phyloP scores from a whole-genome alignment of 2,329 filamentous ascomycete genomes.

The Penicillium paneum region DNA sequence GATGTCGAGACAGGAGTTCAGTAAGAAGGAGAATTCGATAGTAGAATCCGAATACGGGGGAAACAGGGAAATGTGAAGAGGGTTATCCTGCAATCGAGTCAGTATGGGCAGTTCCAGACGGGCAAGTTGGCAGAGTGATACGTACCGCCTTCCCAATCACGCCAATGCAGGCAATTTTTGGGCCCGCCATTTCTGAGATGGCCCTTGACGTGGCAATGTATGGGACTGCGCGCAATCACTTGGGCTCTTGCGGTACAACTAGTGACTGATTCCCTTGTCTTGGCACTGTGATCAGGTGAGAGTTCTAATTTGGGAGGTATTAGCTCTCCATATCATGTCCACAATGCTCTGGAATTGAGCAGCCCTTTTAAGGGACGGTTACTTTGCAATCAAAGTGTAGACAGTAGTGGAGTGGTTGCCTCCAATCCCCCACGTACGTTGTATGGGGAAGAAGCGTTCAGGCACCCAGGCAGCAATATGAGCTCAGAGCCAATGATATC shows the following conservation, averaged over 20 bases:
- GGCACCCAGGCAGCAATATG: slow-evolving; percentile 3
- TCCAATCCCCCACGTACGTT: neutral
- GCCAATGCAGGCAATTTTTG: slow-evolving; percentile 88
- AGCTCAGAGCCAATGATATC: slow-evolving; percentile 19
- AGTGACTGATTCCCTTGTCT: neutral
- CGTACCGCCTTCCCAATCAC: slow-evolving; percentile 88
- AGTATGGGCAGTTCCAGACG: slow-evolving; percentile 5
- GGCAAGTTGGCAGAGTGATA: neutral
- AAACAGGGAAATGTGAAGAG: slow-evolving; percentile 88
- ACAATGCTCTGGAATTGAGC: neutral
- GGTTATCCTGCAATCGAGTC: slow-evolving; percentile 70
- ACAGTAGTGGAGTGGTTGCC: slow-evolving; percentile 1
- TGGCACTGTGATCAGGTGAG: neutral
- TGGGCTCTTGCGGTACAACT: neutral
- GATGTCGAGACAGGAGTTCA: slow-evolving; percentile 88
- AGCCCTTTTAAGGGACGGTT: neutral
- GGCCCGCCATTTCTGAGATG: slow-evolving; percentile 46
- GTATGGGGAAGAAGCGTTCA: neutral
- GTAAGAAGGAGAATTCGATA: slow-evolving; percentile 85
- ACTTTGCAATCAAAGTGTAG: neutral
- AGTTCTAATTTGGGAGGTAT: neutral
- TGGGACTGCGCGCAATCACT: neutral
- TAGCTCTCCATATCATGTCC: neutral
- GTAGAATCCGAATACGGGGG: slow-evolving; percentile 63
- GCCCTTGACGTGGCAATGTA: neutral